These are phyloP conservation scores for Tephrocybe rancida DNA, from an alignment of 768 basidiomycete species.

Conservation along the genomic window DNA sequence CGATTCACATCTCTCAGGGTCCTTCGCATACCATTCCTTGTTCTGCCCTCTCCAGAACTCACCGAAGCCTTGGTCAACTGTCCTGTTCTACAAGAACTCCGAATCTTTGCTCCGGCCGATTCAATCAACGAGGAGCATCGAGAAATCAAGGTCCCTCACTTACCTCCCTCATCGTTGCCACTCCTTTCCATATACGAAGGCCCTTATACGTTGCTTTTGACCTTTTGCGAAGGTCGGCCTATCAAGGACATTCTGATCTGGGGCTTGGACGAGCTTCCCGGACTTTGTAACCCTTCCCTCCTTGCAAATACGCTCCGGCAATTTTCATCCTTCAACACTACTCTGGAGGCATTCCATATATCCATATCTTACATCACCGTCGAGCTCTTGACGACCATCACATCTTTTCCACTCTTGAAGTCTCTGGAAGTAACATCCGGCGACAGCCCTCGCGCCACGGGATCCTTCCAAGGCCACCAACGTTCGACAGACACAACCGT, in stretches of 20 bases:
- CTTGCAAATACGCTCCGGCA: constrained; percentile 18
- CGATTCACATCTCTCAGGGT: constrained; percentile 21
- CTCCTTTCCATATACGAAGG: constrained; percentile 29
- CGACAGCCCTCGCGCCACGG: constrained; percentile 6
- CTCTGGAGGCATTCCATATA: constrained; percentile 22
- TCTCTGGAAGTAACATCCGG: constrained; percentile 10
- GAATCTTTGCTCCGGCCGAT: constrained; percentile 30
- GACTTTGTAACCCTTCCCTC: constrained; percentile 22
- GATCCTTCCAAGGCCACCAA: not conserved
- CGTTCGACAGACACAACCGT: constrained; percentile 8
- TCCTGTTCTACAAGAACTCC: constrained; percentile 29
- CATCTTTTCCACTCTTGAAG: constrained; percentile 10
- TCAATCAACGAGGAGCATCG: constrained; percentile 23
- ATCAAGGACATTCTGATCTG: constrained; percentile 25
- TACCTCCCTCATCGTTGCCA: constrained; percentile 22
- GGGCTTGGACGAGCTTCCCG: constrained; percentile 29
- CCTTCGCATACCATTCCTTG: constrained; percentile 27
- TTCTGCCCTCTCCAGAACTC: constrained; percentile 25
- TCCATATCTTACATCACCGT: constrained; percentile 22
- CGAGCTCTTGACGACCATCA: constrained; percentile 14
- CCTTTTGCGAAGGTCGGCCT: constrained; percentile 22
- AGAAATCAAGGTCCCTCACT: constrained; percentile 16
- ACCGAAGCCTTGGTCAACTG: constrained; percentile 28
- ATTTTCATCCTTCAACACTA: constrained; percentile 19
- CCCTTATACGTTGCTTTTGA: constrained; percentile 25